A percentile compares a stretch with the other conserved stretches of the same genome.
These are phyloP conservation scores for Botrytis hyacinthi DNA, from an alignment of 2,329 filamentous ascomycete species.

Conservation along the genomic window DNA sequence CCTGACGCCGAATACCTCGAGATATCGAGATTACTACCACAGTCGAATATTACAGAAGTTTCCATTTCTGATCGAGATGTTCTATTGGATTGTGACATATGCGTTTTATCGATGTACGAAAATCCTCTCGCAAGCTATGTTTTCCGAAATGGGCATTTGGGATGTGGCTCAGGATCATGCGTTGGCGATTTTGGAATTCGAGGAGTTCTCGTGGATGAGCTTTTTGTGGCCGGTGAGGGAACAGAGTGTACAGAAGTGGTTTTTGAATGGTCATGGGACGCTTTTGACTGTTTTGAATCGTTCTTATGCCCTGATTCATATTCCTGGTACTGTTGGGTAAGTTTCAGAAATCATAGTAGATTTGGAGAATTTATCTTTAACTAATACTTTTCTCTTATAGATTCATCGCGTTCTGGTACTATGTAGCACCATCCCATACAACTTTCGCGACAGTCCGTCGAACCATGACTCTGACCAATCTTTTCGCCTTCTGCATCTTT, in stretches of 20 bases:
- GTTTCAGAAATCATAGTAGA: slow-evolving; percentile 17
- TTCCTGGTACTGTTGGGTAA: slow-evolving; percentile 58
- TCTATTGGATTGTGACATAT: slow-evolving; percentile 60
- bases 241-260: slow-evolving; percentile 54
- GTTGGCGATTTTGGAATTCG: slow-evolving; percentile 53
- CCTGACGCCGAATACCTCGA: slow-evolving; percentile 57
- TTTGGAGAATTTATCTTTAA: neutral
- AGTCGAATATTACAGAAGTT: slow-evolving; percentile 64
- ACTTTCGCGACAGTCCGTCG: slow-evolving; percentile 48
- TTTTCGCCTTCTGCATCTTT: slow-evolving; percentile 52
- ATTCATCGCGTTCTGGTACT: slow-evolving; percentile 64
- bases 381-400: slow-evolving; percentile 38
- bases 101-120: slow-evolving; percentile 36
- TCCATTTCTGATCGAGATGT: slow-evolving; percentile 64
- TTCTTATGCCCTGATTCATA: slow-evolving; percentile 58
- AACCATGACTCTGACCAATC: slow-evolving; percentile 53
- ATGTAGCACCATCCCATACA: slow-evolving; percentile 51
- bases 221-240: slow-evolving; percentile 54
- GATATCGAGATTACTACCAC: slow-evolving; percentile 59
- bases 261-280: slow-evolving; percentile 52
- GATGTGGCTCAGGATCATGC: slow-evolving; percentile 55
- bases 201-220: slow-evolving; percentile 49
- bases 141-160: slow-evolving; percentile 48
- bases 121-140: slow-evolving; percentile 36
- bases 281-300: slow-evolving; percentile 56